Percentiles rank a stretch among this genome's conserved stretches.
These are phyloP conservation scores for Rhizophagus sp. DNA, from an alignment of 192 early-diverging fungal genomes.

Conservation along the genomic window DNA sequence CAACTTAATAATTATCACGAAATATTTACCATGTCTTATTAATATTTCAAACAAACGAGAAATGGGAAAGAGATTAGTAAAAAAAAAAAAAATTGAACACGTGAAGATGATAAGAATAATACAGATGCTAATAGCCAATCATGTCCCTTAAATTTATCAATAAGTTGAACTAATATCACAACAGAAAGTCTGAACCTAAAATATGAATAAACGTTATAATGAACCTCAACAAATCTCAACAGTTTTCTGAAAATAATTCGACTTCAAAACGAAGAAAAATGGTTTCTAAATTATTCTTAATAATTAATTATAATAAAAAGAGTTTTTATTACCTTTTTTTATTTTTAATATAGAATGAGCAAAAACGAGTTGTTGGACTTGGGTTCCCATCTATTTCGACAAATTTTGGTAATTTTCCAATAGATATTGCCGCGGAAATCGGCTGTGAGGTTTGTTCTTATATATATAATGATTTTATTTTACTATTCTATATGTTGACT, in stretches of 20 bases:
- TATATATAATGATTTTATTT: background rate
- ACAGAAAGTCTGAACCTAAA: no score
- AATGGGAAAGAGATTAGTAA: background rate
- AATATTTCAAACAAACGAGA: background rate
- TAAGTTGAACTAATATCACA: no score
- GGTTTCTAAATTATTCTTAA: no score
- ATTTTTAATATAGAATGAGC: background rate
- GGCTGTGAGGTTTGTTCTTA: background rate
- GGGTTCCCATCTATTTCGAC: conserved; percentile 15
- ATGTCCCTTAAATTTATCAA: no score
- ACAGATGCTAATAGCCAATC: no score
- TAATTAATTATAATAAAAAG: no score
- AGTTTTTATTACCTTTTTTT: no score
- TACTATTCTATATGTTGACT: background rate
- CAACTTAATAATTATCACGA: background rate
- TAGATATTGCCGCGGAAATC: background rate
- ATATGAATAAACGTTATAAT: no score
- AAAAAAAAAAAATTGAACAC: background rate
- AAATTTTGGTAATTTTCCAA: conserved; percentile 6
- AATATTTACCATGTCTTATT: background rate
- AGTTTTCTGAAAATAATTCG: no score
- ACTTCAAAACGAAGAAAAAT: no score
- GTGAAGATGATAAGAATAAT: no score
- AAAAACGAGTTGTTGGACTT: background rate
- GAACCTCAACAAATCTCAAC: no score